These are phyloP conservation scores for Cochlearia excelsa DNA, from an alignment of 345 rosid genomes.

Conservation along the genomic window DNA sequence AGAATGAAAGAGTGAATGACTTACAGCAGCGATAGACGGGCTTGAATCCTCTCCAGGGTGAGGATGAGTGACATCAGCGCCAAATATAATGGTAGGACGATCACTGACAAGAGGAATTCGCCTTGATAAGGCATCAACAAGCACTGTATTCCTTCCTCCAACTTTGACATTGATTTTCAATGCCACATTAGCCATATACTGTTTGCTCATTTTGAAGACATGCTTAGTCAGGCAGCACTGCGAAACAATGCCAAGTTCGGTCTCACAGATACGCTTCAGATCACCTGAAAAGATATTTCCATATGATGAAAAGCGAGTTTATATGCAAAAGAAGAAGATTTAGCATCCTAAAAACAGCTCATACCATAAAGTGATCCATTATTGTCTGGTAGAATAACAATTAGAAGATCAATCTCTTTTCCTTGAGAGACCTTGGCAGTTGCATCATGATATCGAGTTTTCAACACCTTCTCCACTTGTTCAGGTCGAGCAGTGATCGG, in stretches of 20 bases:
- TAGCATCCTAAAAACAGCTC: not conserved
- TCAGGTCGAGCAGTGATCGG: slow-evolving; percentile 74
- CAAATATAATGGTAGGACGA: slow-evolving; percentile 90
- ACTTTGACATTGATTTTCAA: slow-evolving; percentile 96
- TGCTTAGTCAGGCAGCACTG: slow-evolving; percentile 95
- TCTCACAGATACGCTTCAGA: slow-evolving; percentile 92
- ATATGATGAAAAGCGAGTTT: not conserved
- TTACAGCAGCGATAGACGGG: slow-evolving; percentile 99
- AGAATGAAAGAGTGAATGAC: slow-evolving; percentile 9
- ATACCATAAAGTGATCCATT: slow-evolving; percentile 97
- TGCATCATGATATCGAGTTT: slow-evolving; percentile 83
- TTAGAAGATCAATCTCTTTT: slow-evolving; percentile 89
- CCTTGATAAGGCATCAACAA: slow-evolving; percentile 88
- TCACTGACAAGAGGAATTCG: slow-evolving; percentile 95
- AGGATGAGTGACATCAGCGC: slow-evolving; percentile 99
- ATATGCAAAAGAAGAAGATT: not conserved
- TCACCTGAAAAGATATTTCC: slow-evolving; percentile 61
- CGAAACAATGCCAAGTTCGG: slow-evolving; percentile 93
- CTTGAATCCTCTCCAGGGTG: slow-evolving; percentile 99
- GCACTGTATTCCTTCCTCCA: slow-evolving; percentile 96
- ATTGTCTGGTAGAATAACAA: slow-evolving; percentile 91
- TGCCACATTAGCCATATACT: slow-evolving; percentile 91
- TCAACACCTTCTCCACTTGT: slow-evolving; percentile 80
- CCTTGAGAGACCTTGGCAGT: slow-evolving; percentile 57
- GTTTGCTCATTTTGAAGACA: slow-evolving; percentile 83